These are phyloP conservation scores for Chlorella sp. DNA, from an alignment of 139 green algal species.

Conservation along the genomic window DNA sequence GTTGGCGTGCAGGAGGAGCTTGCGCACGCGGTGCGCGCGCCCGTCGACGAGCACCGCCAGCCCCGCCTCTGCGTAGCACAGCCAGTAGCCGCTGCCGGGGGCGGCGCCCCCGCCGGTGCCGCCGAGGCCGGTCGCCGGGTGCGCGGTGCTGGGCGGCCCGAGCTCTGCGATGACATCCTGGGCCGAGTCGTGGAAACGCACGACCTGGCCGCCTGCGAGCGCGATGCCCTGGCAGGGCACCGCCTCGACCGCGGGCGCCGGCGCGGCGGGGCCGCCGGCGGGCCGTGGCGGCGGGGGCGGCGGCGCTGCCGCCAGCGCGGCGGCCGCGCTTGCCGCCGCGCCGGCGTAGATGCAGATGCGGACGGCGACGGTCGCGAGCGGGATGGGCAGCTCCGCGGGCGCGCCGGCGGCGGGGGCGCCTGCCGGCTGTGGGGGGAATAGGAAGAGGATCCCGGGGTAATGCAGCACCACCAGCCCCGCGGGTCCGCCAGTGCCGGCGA, in stretches of 20 bases:
- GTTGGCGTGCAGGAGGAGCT: conserved; percentile 67
- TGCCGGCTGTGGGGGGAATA: conserved; percentile 27
- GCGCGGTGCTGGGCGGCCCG: conserved; percentile 33
- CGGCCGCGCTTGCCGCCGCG: conserved; percentile 4
- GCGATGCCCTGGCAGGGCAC: conserved; percentile 23
- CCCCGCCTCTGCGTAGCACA: conserved; percentile 44
- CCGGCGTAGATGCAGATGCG: conserved; percentile 47
- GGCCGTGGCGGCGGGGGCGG: conserved; percentile 38
- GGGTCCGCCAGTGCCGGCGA: conserved; percentile 41
- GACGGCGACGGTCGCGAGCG: conserved; percentile 42
- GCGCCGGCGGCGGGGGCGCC: neutral
- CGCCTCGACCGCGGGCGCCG: no score
- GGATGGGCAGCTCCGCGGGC: conserved; percentile 27
- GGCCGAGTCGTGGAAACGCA: conserved; percentile 45
- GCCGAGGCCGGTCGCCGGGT: neutral
- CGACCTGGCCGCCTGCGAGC: neutral
- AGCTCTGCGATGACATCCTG: conserved; percentile 58
- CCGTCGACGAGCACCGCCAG: conserved; percentile 55
- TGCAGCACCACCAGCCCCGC: conserved; percentile 24
- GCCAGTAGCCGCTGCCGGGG: conserved; percentile 42
- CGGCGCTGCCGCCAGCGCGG: conserved; percentile 1
- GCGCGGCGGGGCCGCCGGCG: neutral
- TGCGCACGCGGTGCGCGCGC: conserved; percentile 48
- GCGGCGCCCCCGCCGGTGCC: neutral
- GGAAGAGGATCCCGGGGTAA: conserved; percentile 49